Base-by-base conservation (phyloP, 2,329 filamentous ascomycete genomes). In the Plenodomus biglobosus region DNA sequence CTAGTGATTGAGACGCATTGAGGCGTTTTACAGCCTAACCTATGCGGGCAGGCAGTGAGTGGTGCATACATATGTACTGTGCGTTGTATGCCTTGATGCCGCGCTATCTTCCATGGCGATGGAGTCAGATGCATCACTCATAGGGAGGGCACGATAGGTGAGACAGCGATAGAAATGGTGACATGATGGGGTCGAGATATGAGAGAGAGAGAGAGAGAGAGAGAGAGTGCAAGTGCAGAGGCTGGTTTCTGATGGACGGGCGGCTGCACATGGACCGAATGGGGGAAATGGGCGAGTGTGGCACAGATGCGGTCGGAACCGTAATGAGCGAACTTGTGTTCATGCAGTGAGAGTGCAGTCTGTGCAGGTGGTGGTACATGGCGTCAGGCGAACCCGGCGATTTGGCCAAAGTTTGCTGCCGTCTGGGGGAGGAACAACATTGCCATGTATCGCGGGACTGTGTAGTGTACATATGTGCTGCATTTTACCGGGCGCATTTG, bases 301-400 rank as follows among this genome's bases (percentile, higher is more conserved):
- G 41, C 45, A 60, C 59, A 48, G 35, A 49, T 42, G 46, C 47
- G 40, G 47, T 8, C 36, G 16, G 34, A 36, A 36, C 40, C 27
- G 42, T 30, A 49, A 53, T 22, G 37, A 22, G 52, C 41, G 45
- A 48, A 46, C 36, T n/a, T 48, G 53, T 52, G 50, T 52, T 58
- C 39, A 42, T 46, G 35, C 40, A 36, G 41, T 38, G 30, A 35
- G 35, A 42, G 45, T 22, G 51, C 24, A 11, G 40, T 30, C 20
- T 10, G 40, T 19, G 36, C 24, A 11, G 40, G 37, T 27, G 13
- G 40, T 19, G 36, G 21, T 21, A 44, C 13, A 39, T 39, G 18
- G 37, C 37, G 37, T 18, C 37, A 39, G 17, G 19, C 17, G 17
- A 39, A 11, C 20, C 17, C 18, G n/a, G 17, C 18, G 3, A 13